Percentiles rank a stretch among this genome's conserved stretches.
These are phyloP conservation scores for Xylaria sp. DNA, from an alignment of 495 filamentous ascomycete species.

Conservation along the genomic window DNA sequence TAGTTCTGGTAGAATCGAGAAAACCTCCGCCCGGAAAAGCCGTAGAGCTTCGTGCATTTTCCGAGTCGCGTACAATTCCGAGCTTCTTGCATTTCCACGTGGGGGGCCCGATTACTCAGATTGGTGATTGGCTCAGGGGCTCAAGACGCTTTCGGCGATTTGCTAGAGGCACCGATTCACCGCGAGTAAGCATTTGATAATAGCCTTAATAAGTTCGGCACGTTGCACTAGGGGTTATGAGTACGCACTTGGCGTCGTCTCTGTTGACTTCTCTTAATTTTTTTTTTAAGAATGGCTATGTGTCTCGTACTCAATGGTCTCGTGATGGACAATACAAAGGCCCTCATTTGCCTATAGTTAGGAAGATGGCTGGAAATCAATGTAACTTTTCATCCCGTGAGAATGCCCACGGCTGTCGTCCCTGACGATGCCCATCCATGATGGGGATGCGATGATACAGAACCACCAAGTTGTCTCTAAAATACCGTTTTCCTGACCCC, in stretches of 20 bases:
- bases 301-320: not conserved
- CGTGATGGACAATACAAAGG: not conserved
- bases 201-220: not conserved
- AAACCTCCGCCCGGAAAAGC: not conserved
- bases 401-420: conserved; percentile 1
- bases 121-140: not conserved
- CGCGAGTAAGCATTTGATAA: not conserved
- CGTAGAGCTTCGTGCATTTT: not conserved
- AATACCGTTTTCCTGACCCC: conserved; percentile 6
- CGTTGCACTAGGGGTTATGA: not conserved
- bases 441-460: conserved; percentile 11
- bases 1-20: not conserved
- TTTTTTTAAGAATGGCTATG: not conserved
- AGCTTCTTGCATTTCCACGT: conserved; percentile 19
- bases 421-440: conserved; percentile 11
- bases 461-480: not conserved
- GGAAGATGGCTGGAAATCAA: conserved; percentile 13
- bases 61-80: no score
- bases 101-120: conserved; percentile 1
- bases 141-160: conserved; percentile 8
- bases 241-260: not conserved
- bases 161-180: not conserved
- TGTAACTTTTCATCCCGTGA: conserved; percentile 8
- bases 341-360: not conserved
- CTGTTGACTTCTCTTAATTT: not conserved